Evolutionary conservation across 768 basidiomycete species (phyloP), one percentile per base, ranked within the genome.

Genomic region (Cystofilobasidium capitatum): DNA sequence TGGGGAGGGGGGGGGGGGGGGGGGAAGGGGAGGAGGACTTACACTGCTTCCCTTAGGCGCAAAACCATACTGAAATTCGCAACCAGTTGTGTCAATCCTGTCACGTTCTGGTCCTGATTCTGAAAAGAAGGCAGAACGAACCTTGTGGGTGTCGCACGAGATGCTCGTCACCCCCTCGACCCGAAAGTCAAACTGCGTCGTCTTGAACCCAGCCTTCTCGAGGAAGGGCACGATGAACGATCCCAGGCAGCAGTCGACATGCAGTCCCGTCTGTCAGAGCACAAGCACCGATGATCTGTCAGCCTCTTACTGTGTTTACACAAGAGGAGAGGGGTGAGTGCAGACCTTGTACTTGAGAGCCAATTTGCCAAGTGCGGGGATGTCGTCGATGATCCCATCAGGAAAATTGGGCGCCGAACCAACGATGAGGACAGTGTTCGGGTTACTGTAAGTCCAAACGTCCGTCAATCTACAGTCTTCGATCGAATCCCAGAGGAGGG

Each of bases 151-250:
- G 80, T 99, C 94, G 76, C 93, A 62, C 17, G 49, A 57, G 47
- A 67, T 62, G 6, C 39, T 44, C 0, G 59, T 67, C 29, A 99
- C 94, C 4, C 94, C 94, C 3, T 83, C 81, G 2, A 97, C 86
- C 26, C 85, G 80, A 77, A 99, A 99, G 77, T 98, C 94, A 74
- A 97, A 98, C 0, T 84, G 86, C 42, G 57, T 57, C 22, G 62
- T 40, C 24, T 37, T 49, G 51, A 70, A 72, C 5, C 77, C 75
- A 16, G 74, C 71, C 71, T 83, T 79, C 73, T 91, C 88, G 58
- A 99, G 81, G 82, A 89, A 99, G 0, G 94, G 92, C 69, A 97
- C 83, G 71, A 97, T 87, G 78, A 98, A 96, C 58, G 87, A 88
- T 2, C 92, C 93, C 13, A 97, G 81, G 76, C 93, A 97, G 75